Conservation (phyloP, 2,329 filamentous ascomycete genomes). For the Polytolypa hystricis region DNA sequence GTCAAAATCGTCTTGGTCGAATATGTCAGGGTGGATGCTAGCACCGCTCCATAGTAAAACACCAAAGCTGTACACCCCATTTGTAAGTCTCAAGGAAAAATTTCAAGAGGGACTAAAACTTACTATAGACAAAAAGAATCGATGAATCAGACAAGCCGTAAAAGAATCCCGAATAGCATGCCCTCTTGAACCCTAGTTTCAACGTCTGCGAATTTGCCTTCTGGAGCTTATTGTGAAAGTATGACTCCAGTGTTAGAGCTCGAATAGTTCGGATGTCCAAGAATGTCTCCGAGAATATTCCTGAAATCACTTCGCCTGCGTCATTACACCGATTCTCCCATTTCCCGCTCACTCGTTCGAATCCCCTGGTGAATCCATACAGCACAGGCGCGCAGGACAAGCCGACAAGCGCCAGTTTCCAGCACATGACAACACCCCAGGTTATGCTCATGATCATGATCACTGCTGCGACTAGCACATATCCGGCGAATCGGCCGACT, state of each 20-base stretch:
- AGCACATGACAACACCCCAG: constrained; percentile 65
- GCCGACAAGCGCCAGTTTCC: constrained; percentile 70
- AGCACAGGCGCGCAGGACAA: constrained; percentile 59
- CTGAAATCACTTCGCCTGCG: constrained; percentile 48
- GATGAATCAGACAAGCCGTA: constrained; percentile 69
- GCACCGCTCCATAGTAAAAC: constrained; percentile 67
- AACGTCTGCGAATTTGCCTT: constrained; percentile 43
- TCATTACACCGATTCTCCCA: constrained; percentile 64
- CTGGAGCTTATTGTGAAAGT: constrained; percentile 57
- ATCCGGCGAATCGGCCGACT: constrained; percentile 64
- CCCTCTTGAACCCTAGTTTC: constrained; percentile 53
- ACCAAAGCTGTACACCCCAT: constrained; percentile 50
- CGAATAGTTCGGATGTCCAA: constrained; percentile 69
- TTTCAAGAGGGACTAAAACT: constrained; percentile 8
- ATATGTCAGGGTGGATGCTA: constrained; percentile 44
- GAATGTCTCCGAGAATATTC: constrained; percentile 64
- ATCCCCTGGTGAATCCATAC: constrained; percentile 53
- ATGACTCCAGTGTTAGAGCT: constrained; percentile 58
- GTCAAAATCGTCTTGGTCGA: constrained; percentile 53
- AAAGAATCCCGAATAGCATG: constrained; percentile 55
- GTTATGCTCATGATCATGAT: constrained; percentile 59
- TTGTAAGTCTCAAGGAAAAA: constrained; percentile 1
- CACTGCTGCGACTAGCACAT: constrained; percentile 52
- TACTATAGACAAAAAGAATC: constrained; percentile 55
- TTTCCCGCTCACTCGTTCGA: constrained; percentile 51